phyloP scores from a whole-genome alignment of 192 early-diverging fungal genomes.

The Borealophlyctis nickersoniae region DNA sequence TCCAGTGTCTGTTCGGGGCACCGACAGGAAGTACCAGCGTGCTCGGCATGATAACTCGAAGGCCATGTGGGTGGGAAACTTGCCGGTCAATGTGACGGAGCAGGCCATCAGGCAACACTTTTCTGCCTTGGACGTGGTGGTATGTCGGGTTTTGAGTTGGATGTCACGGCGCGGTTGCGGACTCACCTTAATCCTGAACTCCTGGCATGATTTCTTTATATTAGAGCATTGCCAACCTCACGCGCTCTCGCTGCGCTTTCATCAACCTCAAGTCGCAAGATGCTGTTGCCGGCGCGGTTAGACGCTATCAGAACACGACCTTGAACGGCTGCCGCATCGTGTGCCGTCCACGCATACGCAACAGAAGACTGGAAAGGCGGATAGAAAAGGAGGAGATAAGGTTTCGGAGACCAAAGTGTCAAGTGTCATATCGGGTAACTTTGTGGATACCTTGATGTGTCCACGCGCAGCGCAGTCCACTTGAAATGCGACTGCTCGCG shows the following conservation, averaged over 20 bases:
- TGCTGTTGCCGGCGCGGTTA: conserved; percentile 15
- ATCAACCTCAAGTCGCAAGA: conserved; percentile 14
- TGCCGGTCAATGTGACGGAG: conserved; percentile 16
- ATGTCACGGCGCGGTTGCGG: too few species aligned
- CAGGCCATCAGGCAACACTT: conserved; percentile 15
- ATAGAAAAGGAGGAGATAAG: too few species aligned
- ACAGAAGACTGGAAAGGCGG: too few species aligned
- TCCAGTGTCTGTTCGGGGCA: too few species aligned
- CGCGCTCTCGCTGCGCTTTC: conserved; percentile 23
- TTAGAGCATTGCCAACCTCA: conserved; percentile 12
- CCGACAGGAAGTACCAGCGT: too few species aligned
- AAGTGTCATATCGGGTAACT: too few species aligned
- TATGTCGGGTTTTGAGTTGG: conserved; percentile 2
- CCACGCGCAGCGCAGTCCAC: too few species aligned
- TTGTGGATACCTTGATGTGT: too few species aligned
- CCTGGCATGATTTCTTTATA: too few species aligned
- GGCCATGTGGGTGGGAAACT: conserved; percentile 29
- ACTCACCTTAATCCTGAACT: neutral
- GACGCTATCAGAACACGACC: conserved; percentile 6
- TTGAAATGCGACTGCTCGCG: too few species aligned
- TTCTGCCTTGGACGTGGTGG: conserved; percentile 1
- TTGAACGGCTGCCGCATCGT: conserved; percentile 21
- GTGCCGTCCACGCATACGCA: too few species aligned
- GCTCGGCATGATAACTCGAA: conserved; percentile 17
- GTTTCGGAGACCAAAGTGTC: too few species aligned